These are phyloP conservation scores for Pythium apleroticum DNA, from an alignment of 352 stramenopile genomes.

Conservation along the genomic window DNA sequence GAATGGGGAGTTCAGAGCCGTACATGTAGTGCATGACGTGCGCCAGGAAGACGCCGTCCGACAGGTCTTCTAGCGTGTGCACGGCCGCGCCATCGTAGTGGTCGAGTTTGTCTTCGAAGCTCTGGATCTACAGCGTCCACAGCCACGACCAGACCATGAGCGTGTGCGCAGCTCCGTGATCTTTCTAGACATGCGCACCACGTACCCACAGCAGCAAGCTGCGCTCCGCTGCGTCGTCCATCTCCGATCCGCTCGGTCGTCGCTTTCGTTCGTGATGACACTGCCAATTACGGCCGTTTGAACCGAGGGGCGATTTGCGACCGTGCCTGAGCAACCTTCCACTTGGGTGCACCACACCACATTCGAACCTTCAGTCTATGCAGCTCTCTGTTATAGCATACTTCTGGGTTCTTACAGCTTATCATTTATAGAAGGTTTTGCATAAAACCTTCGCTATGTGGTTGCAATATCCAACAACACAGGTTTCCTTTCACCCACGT, in stretches of 20 bases:
- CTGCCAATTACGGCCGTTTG: conserved; percentile 17
- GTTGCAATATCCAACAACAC: too few species aligned
- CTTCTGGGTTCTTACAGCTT: too few species aligned
- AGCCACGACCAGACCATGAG: neutral
- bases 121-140: conserved; percentile 50
- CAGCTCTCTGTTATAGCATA: neutral
- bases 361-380: too few species aligned
- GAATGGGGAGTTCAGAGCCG: conserved; percentile 9
- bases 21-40: conserved; percentile 88
- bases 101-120: conserved; percentile 61
- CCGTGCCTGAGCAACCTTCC: neutral
- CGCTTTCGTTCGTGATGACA: neutral
- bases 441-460: too few species aligned
- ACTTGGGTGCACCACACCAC: conserved; percentile 13
- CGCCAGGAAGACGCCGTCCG: conserved; percentile 79
- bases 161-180: neutral
- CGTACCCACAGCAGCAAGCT: conserved; percentile 77
- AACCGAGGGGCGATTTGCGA: neutral
- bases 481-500: neutral
- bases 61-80: conserved; percentile 52
- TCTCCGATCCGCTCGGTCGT: conserved; percentile 15
- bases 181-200: neutral
- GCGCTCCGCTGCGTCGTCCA: conserved; percentile 75
- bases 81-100: conserved; percentile 38
- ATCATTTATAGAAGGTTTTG: too few species aligned